Evolutionary conservation across 495 filamentous ascomycete species (phyloP), one percentile per base, ranked within the genome.

Genomic region (Tuber magnatum): DNA sequence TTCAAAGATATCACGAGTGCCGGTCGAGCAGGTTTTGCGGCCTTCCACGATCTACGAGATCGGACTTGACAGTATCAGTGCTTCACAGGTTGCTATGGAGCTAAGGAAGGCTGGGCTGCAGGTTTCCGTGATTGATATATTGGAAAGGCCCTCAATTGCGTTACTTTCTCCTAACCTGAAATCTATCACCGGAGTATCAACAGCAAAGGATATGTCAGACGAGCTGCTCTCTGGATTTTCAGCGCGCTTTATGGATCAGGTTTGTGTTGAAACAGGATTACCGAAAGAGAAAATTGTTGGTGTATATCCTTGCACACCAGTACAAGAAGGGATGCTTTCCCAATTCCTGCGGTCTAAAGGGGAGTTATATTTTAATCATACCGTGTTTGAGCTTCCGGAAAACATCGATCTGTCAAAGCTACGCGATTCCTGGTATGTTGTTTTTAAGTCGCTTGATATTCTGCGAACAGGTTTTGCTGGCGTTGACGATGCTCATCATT

Each of bases 11-110:
- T 87, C 89, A 5, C 82, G 84, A 18, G 73, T 83, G 6, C 84
- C 89, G 0, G 77, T 85, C 18, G 82, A 87, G 5, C 85, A 86
- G 32, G 92, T 97, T 40, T 81, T 82, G 3, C 86, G 87, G 22
- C 79, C 84, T 10, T 88, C 89, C 1, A 92, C 89, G 40, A 93
- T 97, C 39, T 96, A 94, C 80, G 88, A 90, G 76, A 88, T 97
- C 40, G 94, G 94, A 3, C 85, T 97, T 68, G 94, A 98, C 83
- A 96, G 93, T 73, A 93, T 98, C 77, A 92, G 89, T 51, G 91
- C 93, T 0, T 93, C 97, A 74, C 91, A 93, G 74, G 86, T 94
- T 46, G 91, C 91, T 4, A 85, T 88, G 28, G 81, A 87, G 69
- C 87, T 94, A 32, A 88, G 90, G 41, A 86, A 88, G 69, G 80